Percentiles rank a stretch among this genome's conserved stretches.
These are phyloP conservation scores for Didymella pinodella DNA, from an alignment of 2,329 filamentous ascomycete species.

Conservation along the genomic window DNA sequence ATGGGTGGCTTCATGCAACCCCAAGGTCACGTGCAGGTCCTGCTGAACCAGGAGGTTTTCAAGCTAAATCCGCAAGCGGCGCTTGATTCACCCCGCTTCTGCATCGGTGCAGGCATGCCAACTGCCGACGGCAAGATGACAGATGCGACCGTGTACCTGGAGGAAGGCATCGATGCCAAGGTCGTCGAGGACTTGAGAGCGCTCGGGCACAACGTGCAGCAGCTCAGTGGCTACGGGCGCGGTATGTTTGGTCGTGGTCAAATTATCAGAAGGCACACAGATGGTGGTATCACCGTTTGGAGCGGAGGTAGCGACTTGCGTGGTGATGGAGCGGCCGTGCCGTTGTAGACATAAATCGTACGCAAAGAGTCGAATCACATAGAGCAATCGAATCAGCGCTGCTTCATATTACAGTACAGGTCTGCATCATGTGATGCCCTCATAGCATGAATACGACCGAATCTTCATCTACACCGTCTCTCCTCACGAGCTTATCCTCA, in stretches of 20 bases:
- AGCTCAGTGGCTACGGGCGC: conserved; percentile 71
- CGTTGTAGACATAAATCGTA: conserved; percentile 37
- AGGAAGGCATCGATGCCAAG: conserved; percentile 78
- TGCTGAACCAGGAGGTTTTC: conserved; percentile 88
- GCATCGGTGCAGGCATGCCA: conserved; percentile 78
- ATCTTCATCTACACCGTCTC: no score
- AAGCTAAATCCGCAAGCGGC: conserved; percentile 84
- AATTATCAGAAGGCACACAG: conserved; percentile 79
- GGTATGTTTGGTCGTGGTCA: conserved; percentile 85
- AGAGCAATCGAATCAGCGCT: no score
- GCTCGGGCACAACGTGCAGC: conserved; percentile 76
- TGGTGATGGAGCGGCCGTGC: conserved; percentile 79
- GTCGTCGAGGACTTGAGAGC: conserved; percentile 71
- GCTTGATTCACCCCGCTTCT: conserved; percentile 89
- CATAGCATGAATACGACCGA: no score
- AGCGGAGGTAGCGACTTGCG: conserved; percentile 88
- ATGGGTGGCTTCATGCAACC: conserved; percentile 99
- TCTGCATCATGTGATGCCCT: no score
- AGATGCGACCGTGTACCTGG: conserved; percentile 75
- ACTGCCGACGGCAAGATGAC: conserved; percentile 63
- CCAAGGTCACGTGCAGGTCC: conserved; percentile 91
- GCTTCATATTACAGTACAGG: no score
- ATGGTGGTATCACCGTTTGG: conserved; percentile 79
- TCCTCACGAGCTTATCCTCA: no score
- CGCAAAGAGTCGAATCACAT: not conserved